phyloP scores from a whole-genome alignment of 1,284 basidiomycete genomes.

The Ceratobasidium sp. region DNA sequence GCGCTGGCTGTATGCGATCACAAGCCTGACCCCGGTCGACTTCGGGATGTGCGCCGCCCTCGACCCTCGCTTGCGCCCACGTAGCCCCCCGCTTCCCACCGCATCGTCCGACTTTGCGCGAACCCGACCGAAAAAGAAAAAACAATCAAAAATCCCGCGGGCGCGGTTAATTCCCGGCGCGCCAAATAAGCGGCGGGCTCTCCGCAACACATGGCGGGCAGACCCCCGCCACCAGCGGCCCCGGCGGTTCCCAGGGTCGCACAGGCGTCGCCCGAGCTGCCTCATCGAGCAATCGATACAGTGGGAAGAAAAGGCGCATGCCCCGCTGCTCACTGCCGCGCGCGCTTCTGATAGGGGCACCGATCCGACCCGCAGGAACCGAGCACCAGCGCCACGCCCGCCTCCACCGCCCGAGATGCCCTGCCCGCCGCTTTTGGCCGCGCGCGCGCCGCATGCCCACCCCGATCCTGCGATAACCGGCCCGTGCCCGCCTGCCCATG shows the following conservation, averaged over 20 bases:
- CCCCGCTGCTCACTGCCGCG: not conserved
- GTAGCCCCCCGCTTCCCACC: not conserved
- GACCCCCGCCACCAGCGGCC: too few species aligned
- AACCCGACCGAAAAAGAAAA: not conserved
- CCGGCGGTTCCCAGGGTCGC: conserved; percentile 14
- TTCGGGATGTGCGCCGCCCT: conserved; percentile 1
- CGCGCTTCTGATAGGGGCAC: conserved; percentile 3
- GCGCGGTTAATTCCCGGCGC: not conserved
- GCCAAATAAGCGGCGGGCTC: conserved; percentile 9
- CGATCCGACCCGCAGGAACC: not conserved
- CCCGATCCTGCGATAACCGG: not conserved
- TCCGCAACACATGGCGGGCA: too few species aligned
- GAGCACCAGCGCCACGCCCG: not conserved
- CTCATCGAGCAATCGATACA: not conserved
- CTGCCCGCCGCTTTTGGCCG: not conserved
- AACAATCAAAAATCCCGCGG: not conserved
- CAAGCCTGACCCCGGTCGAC: too few species aligned
- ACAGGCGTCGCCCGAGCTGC: conserved; percentile 12
- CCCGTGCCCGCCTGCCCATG: not conserved
- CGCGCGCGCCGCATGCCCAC: conserved; percentile 6
- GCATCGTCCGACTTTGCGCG: not conserved
- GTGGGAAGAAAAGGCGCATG: conserved; percentile 1
- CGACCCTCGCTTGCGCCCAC: conserved; percentile 5
- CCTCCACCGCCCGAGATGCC: not conserved
- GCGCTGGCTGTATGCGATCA: too few species aligned